Evolutionary conservation across 139 green algal species (phyloP), one percentile per base, ranked within the genome.

Genomic region (Chlamydomonas asymmetrica): DNA sequence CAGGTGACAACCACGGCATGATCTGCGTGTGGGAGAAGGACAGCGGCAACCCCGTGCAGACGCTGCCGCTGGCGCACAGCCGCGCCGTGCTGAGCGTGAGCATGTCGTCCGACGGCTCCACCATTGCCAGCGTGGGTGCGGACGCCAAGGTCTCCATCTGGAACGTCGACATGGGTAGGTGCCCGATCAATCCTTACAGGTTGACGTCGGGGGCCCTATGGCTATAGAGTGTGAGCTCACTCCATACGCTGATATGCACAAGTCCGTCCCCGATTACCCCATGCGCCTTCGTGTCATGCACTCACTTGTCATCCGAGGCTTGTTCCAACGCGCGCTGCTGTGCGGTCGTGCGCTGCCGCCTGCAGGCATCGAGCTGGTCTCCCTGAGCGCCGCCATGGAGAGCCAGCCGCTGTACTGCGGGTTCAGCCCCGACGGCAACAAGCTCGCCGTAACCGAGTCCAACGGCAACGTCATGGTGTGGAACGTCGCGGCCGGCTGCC

Each of bases 131-230:
- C 0, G 81, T 87, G 54, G 81, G 81, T 9, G 73, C 73, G 1
- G 81, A 87, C 56, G 76, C 76, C 63, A 87, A 87, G 76, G 78
- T 85, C 10, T 75, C 81, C 32, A 87, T 87, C 37, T 87, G 81
- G 81, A 74, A 81, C 50, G 81, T 87, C 35, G 81, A 87, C 45
- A 63, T 74, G 18, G 81, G n/a, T n/a, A n/a, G n/a, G n/a, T n/a
- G n/a, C n/a, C n/a, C n/a, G n/a, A n/a, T n/a, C n/a, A n/a, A n/a
- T n/a, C n/a, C n/a, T n/a, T n/a, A n/a, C n/a, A n/a, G n/a, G n/a
- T n/a, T n/a, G n/a, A n/a, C n/a, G n/a, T n/a, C n/a, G n/a, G n/a
- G n/a, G n/a, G n/a, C n/a, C n/a, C n/a, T n/a, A n/a, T n/a, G n/a
- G n/a, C n/a, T n/a, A n/a, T n/a, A n/a, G n/a, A n/a, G n/a, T n/a